These are phyloP conservation scores for Diaporthe australafricana DNA, from an alignment of 2,329 filamentous ascomycete genomes.

Conservation along the genomic window DNA sequence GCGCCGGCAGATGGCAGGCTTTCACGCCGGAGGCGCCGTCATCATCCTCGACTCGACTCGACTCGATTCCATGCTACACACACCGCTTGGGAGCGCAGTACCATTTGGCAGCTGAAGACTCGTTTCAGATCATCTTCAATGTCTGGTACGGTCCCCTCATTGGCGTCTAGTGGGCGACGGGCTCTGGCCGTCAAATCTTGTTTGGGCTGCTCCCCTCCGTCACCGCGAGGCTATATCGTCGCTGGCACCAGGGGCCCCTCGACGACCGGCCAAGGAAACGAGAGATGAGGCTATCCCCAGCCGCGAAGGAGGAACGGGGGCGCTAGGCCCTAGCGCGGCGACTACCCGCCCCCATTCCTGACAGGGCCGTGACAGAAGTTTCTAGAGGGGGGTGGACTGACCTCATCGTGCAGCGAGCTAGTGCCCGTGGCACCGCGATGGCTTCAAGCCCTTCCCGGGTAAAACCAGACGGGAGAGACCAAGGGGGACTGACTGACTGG, in stretches of 20 bases:
- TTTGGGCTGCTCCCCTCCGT: not conserved
- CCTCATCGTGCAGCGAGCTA: conserved; percentile 34
- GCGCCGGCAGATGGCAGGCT: conserved; percentile 13
- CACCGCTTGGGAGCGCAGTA: too few species aligned
- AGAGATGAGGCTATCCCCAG: not conserved
- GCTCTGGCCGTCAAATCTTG: not conserved
- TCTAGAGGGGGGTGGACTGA: not conserved
- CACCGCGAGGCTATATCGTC: not conserved
- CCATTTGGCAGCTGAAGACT: too few species aligned
- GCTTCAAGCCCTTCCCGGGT: conserved; percentile 8
- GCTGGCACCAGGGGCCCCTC: not conserved
- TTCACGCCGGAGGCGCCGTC: not conserved
- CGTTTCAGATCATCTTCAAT: not conserved
- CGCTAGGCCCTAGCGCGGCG: not conserved
- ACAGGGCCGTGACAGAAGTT: not conserved
- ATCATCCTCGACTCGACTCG: not conserved
- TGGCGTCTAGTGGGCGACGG: not conserved
- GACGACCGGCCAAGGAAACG: not conserved
- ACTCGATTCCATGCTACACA: too few species aligned
- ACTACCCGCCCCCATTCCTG: not conserved
- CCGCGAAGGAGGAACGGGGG: not conserved
- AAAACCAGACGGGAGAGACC: not conserved
- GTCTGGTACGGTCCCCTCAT: not conserved
- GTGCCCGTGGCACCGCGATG: conserved; percentile 24
- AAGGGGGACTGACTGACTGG: not conserved